phyloP scores from a whole-genome alignment of 768 basidiomycete species.

The Agaricus sinodeliciosus region DNA sequence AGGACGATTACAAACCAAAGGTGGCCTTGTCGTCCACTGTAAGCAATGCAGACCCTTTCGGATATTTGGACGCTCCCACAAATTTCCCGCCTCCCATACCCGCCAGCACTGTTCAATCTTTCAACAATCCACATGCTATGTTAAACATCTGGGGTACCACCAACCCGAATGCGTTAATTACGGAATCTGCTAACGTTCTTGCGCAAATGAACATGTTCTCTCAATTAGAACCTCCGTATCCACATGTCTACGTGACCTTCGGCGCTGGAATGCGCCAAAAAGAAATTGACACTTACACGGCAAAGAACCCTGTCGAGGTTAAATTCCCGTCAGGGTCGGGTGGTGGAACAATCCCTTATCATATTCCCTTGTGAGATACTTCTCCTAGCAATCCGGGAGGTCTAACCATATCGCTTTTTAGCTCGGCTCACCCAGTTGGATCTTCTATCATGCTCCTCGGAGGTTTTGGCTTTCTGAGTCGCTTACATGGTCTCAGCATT shows the following conservation, averaged over 20 bases:
- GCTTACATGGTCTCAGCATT: slow-evolving; percentile 79
- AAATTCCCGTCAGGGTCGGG: slow-evolving; percentile 42
- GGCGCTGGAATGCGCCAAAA: slow-evolving; percentile 84
- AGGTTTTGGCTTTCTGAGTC: slow-evolving; percentile 84
- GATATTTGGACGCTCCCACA: slow-evolving; percentile 41
- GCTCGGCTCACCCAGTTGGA: slow-evolving; percentile 74
- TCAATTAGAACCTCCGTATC: slow-evolving; percentile 53
- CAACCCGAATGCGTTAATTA: slow-evolving; percentile 3
- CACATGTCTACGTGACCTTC: slow-evolving; percentile 78
- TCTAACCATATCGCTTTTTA: slow-evolving; percentile 20
- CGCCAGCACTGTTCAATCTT: slow-evolving; percentile 24
- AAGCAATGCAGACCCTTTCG: slow-evolving; percentile 46
- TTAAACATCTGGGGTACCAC: slow-evolving; percentile 29
- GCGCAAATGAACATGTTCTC: slow-evolving; percentile 32
- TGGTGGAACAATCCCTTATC: slow-evolving; percentile 59
- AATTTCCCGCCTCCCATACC: slow-evolving; percentile 25
- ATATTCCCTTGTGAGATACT: slow-evolving; percentile 64
- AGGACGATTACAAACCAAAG: not conserved
- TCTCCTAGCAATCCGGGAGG: slow-evolving; percentile 2
- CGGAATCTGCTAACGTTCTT: slow-evolving; percentile 13
- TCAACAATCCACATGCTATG: slow-evolving; percentile 27
- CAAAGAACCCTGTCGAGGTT: slow-evolving; percentile 58
- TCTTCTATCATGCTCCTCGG: slow-evolving; percentile 79
- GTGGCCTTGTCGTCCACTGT: slow-evolving; percentile 3
- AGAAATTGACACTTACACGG: slow-evolving; percentile 73